Evolutionary conservation across 345 rosid genomes (phyloP).

Genomic region (Brassica carinata): DNA sequence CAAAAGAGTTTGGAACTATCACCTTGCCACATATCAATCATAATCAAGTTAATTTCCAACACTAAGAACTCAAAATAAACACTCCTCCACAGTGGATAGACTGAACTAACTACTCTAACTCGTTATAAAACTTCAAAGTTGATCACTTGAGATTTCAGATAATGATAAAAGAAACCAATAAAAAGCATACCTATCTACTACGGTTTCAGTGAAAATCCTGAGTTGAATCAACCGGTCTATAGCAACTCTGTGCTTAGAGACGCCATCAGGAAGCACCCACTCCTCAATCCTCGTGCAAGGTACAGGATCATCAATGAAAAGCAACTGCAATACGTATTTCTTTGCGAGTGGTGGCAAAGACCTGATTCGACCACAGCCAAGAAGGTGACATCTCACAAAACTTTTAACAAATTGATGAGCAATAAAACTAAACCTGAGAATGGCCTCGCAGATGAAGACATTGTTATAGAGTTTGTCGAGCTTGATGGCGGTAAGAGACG

Average conservation of each 20-base stretch:
- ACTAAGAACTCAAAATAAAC: no score
- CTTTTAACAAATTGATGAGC: background rate
- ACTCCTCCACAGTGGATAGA: background rate
- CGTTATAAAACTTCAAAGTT: background rate
- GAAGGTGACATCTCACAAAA: background rate
- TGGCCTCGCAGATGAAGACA: constrained; percentile 88
- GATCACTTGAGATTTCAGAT: background rate
- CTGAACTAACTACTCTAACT: background rate
- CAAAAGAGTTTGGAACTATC: background rate
- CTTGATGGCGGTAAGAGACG: constrained; percentile 80
- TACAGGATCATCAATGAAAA: constrained; percentile 59
- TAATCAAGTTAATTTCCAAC: background rate
- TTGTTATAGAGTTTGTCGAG: constrained; percentile 80
- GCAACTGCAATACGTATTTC: constrained; percentile 75
- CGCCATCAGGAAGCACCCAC: constrained; percentile 78
- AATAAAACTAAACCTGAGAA: constrained; percentile 59
- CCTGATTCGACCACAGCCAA: constrained; percentile 42
- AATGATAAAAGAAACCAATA: background rate
- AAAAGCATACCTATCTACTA: constrained; percentile 34
- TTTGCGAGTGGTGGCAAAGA: constrained; percentile 89
- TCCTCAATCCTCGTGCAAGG: constrained; percentile 61
- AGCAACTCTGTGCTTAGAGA: constrained; percentile 79
- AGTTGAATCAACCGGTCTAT: constrained; percentile 77
- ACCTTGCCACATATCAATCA: constrained; percentile 2
- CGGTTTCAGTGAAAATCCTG: constrained; percentile 54